Conservation (phyloP, 192 early-diverging fungal genomes). For the Gryganskiella cystojenkinii region DNA sequence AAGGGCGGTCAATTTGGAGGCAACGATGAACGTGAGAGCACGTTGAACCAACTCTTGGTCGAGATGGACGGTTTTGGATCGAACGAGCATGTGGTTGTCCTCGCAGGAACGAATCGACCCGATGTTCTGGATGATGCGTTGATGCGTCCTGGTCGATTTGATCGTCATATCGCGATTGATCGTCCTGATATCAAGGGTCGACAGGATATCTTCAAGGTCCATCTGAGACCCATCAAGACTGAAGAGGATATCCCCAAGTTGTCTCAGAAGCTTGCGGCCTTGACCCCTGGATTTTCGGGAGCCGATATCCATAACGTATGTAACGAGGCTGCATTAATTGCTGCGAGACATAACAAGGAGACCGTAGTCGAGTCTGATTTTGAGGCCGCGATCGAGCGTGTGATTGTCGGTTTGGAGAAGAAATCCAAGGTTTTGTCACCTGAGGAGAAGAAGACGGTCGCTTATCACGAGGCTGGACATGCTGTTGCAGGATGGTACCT, state of each 20-base stretch:
- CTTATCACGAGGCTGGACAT: conserved; percentile 99
- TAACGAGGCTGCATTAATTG: conserved; percentile 99
- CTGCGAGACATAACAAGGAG: conserved; percentile 83
- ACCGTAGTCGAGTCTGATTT: conserved; percentile 90
- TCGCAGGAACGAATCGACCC: conserved; percentile 98
- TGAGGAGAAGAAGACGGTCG: conserved; percentile 99
- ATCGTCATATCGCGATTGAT: conserved; percentile 98
- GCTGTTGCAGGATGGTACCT: conserved; percentile 99
- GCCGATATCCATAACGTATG: conserved; percentile 99
- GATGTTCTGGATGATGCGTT: conserved; percentile 98
- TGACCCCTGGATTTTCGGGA: conserved; percentile 99
- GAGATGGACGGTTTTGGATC: conserved; percentile 99
- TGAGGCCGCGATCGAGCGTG: conserved; percentile 98
- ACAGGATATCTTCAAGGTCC: conserved; percentile 95
- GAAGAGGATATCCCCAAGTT: conserved; percentile 83
- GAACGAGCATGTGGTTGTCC: conserved; percentile 91
- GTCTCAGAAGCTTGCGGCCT: conserved; percentile 88
- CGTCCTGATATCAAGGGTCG: conserved; percentile 97
- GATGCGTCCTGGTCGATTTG: conserved; percentile 97
- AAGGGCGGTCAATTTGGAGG: conserved; percentile 89
- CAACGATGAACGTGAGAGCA: conserved; percentile 98
- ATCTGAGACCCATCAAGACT: conserved; percentile 93
- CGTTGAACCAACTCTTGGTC: conserved; percentile 98
- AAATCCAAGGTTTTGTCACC: conserved; percentile 95
- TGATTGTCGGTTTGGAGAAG: conserved; percentile 98